These are phyloP conservation scores for Apiotrichum veenhuisii DNA, from an alignment of 1,284 basidiomycete species.

Conservation along the genomic window DNA sequence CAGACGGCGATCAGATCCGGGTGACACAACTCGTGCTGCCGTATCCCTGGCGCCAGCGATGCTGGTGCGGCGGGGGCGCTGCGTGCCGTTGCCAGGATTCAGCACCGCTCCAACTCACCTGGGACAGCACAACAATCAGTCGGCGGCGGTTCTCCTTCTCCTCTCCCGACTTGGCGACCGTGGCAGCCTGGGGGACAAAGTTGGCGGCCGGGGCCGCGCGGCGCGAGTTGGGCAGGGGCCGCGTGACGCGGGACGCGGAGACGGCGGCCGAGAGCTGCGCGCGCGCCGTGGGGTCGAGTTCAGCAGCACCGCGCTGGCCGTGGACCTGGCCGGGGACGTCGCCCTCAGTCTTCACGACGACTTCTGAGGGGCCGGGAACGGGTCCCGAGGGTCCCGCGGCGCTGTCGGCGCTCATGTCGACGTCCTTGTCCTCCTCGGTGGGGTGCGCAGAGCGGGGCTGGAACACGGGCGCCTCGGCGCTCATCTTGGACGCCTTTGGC, in stretches of 20 bases:
- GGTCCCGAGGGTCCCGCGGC: background rate
- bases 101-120: conserved; percentile 40
- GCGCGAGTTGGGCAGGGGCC: conserved; percentile 37
- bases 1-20: too few relatives aligned
- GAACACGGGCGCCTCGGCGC: conserved; percentile 43
- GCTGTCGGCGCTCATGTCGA: background rate
- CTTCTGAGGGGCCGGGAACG: conserved; percentile 12
- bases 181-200: conserved; percentile 54
- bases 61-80: too few relatives aligned
- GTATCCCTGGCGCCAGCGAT: background rate
- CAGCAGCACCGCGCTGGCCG: conserved; percentile 6
- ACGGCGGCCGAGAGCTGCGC: conserved; percentile 26
- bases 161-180: conserved; percentile 61
- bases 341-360: conserved; percentile 7
- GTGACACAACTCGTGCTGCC: background rate
- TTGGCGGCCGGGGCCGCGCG: conserved; percentile 30
- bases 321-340: conserved; percentile 6
- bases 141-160: conserved; percentile 63
- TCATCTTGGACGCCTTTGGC: conserved; percentile 42
- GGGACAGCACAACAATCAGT: conserved; percentile 78
- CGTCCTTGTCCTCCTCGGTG: conserved; percentile 11
- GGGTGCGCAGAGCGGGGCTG: conserved; percentile 14
- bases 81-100: too few relatives aligned
- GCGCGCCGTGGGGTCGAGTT: conserved; percentile 15
- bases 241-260: conserved; percentile 33